Percentiles rank a stretch among this genome's conserved stretches.
Conservation (phyloP, 2,329 filamentous ascomycete species). For the Alternaria gansuensis region DNA sequence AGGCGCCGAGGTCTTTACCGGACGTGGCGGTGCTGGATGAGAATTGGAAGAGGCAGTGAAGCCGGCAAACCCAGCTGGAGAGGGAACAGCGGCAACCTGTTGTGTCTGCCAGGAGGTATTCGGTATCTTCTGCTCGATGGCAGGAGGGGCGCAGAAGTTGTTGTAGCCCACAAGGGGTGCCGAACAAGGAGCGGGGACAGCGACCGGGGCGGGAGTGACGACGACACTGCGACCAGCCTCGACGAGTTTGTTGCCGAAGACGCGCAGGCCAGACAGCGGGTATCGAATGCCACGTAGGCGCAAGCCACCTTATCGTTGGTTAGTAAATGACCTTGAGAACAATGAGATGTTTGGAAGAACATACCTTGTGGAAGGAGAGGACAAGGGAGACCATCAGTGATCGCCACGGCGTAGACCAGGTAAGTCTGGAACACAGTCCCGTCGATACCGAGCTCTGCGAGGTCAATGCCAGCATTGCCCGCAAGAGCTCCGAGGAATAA, state of each 20-base stretch:
- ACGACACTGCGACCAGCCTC: not conserved
- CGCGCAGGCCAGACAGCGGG: conserved; percentile 9
- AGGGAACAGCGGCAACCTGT: not conserved
- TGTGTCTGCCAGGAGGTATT: not conserved
- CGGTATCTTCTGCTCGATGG: not conserved
- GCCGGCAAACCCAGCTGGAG: not conserved
- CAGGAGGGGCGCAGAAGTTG: not conserved
- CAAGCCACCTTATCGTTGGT: conserved; percentile 2
- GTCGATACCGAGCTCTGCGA: conserved; percentile 13
- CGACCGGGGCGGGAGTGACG: not conserved
- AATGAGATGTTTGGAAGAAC: not conserved
- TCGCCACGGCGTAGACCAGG: conserved; percentile 7
- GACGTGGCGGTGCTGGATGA: not conserved
- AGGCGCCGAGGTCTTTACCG: not conserved
- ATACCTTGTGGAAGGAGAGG: conserved; percentile 14
- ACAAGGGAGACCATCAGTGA: not conserved
- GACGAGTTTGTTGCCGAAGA: conserved; percentile 8
- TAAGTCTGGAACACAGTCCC: conserved; percentile 10
- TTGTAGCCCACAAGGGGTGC: not conserved
- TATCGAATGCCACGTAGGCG: conserved; percentile 13
- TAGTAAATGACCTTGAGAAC: not conserved
- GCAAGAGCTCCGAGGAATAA: conserved; percentile 10
- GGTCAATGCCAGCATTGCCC: conserved; percentile 1
- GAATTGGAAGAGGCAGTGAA: not conserved
- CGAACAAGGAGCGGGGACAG: not conserved